Evolutionary conservation across 139 green algal genomes (phyloP), one percentile per base, ranked within the genome.

Genomic region (Chlorella vulgaris): DNA sequence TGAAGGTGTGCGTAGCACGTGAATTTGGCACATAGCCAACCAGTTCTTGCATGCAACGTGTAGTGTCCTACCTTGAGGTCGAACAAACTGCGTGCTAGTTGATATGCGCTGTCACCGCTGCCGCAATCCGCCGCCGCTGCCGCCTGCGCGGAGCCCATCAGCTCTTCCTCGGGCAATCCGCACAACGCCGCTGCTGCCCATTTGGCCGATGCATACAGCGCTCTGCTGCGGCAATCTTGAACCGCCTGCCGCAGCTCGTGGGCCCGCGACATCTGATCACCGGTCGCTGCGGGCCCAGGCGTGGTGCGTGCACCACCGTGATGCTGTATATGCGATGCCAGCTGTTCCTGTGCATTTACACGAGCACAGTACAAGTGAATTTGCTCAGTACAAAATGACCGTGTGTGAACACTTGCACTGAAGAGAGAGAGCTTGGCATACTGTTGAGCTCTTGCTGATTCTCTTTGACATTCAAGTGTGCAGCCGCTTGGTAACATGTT

Each of bases 161-260:
- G 10, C 40, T 78, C 35, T 47, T 87, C 75, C 51, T 88, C 58
- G 0, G 88, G 83, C 62, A 94, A 55, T 0, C 94, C 94, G 7
- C 69, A 71, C 1, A 97, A 85, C 78, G 93, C 91, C 69, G 95
- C 87, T 33, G 90, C 86, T 13, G 92, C 92, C 93, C 93, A 97
- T 40, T 93, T 92, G 0, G 91, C 87, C 1, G 89, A 58, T 5
- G 81, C 66, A 21, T 81, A 60, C 19, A 97, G 77, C 22, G 88
- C 83, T 5, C 92, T 84, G 7, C 40, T 76, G 15, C 81, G 83
- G 61, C 91, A 85, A 58, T 94, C 87, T 0, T 58, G 36, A 2
- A 93, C 80, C 2, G 91, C 85, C 39, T 83, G 74, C 21, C 82
- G 85, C 21, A 96, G 81, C 81, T 95, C 92, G 35, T 47, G 60